Conservation (phyloP, 1,284 basidiomycete genomes). For the Microbotryum violaceum region DNA sequence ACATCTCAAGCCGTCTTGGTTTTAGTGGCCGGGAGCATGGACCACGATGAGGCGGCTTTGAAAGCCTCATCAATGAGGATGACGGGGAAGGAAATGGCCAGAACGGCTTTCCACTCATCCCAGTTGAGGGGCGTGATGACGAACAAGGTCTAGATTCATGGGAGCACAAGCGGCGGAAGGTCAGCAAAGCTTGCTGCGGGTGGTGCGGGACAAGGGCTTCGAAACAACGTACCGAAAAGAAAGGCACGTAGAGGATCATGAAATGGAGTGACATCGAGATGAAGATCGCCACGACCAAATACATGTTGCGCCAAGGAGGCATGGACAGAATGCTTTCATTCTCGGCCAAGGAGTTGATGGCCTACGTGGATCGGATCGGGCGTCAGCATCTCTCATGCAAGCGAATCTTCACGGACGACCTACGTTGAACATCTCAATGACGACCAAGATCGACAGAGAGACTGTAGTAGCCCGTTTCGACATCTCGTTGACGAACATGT, state of each 20-base stretch:
- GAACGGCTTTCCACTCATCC: slow-evolving; percentile 90
- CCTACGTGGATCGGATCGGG: slow-evolving; percentile 5
- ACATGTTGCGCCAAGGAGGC: slow-evolving; percentile 88
- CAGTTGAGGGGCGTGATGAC: slow-evolving; percentile 85
- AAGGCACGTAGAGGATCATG: slow-evolving; percentile 88
- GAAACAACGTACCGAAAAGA: slow-evolving; percentile 65
- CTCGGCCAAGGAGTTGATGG: slow-evolving; percentile 82
- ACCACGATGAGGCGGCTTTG: slow-evolving; percentile 57
- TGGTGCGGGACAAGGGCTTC: background rate
- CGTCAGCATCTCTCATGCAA: background rate
- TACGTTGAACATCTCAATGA: slow-evolving; percentile 99
- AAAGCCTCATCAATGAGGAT: slow-evolving; percentile 82
- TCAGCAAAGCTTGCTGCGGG: background rate
- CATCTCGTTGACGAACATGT: slow-evolving; percentile 83
- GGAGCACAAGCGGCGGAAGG: background rate
- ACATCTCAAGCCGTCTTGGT: background rate
- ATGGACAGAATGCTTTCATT: slow-evolving; percentile 84
- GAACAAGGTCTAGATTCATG: slow-evolving; percentile 60
- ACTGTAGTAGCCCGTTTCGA: slow-evolving; percentile 86
- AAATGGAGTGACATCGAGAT: slow-evolving; percentile 88
- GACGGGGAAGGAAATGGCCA: slow-evolving; percentile 81
- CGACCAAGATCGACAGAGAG: slow-evolving; percentile 84
- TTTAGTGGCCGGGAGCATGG: slow-evolving; percentile 7
- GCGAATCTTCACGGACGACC: background rate
- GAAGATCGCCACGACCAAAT: slow-evolving; percentile 76